Conservation (phyloP, 2,329 filamentous ascomycete species). For the Fusarium staphyleae region DNA sequence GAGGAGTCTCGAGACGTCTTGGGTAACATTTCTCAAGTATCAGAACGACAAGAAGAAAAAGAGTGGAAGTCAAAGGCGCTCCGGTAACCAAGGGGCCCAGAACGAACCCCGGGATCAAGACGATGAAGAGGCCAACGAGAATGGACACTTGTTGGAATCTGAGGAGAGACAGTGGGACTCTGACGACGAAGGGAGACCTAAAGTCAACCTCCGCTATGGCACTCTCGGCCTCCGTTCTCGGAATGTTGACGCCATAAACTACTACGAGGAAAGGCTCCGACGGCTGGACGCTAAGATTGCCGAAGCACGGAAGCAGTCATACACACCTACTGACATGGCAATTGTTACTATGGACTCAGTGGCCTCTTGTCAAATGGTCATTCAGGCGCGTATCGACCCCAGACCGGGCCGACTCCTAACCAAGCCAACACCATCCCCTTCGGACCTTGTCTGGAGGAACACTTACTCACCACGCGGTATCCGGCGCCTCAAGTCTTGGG, state of each 20-base stretch:
- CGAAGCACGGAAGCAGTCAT: conserved; percentile 75
- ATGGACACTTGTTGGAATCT: conserved; percentile 65
- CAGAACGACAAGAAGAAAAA: conserved; percentile 33
- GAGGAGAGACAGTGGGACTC: conserved; percentile 44
- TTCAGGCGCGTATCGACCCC: conserved; percentile 92
- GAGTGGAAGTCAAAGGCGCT: background rate
- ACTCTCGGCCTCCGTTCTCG: conserved; percentile 74
- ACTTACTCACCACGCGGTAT: conserved; percentile 80
- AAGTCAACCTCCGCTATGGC: conserved; percentile 79
- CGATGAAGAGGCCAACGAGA: conserved; percentile 60
- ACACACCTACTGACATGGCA: conserved; percentile 79
- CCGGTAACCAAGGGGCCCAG: conserved; percentile 25
- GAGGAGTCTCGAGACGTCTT: conserved; percentile 80
- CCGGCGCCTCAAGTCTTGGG: conserved; percentile 81
- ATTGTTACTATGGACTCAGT: conserved; percentile 99
- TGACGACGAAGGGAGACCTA: conserved; percentile 64
- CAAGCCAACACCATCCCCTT: conserved; percentile 84
- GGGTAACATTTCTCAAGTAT: conserved; percentile 68
- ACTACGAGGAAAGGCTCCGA: conserved; percentile 87
- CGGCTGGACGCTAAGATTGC: conserved; percentile 78
- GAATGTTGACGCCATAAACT: conserved; percentile 89
- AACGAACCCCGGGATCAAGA: conserved; percentile 44
- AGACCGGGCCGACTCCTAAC: conserved; percentile 85
- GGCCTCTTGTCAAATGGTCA: conserved; percentile 90
- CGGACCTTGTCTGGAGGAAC: conserved; percentile 94